These are phyloP conservation scores for Boletus eberwhitei DNA, from an alignment of 768 basidiomycete species.

Conservation along the genomic window DNA sequence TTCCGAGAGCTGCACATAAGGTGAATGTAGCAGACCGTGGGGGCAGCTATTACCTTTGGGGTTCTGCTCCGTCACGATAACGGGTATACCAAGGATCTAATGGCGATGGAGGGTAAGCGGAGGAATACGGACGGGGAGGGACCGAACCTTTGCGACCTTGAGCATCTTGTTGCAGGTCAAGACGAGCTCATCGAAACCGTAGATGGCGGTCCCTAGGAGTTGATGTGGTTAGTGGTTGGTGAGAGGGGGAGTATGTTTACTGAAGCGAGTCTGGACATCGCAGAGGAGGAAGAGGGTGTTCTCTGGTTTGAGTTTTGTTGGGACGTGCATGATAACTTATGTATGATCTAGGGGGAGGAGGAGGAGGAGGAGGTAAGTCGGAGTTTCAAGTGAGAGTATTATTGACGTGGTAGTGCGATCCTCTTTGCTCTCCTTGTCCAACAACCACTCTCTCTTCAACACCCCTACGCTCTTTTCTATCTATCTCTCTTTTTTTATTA, in stretches of 20 bases:
- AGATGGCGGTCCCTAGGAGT: slow-evolving; percentile 48
- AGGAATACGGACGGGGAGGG: not conserved
- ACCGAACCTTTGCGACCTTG: slow-evolving; percentile 61
- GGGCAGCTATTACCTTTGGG: slow-evolving; percentile 52
- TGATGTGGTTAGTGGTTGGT: slow-evolving; percentile 3
- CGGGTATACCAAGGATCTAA: slow-evolving; percentile 62
- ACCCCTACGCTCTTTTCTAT: slow-evolving; percentile 24
- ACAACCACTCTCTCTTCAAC: slow-evolving; percentile 23
- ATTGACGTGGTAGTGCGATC: too few species aligned
- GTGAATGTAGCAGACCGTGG: not conserved
- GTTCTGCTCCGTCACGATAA: slow-evolving; percentile 85
- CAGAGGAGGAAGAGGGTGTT: slow-evolving; percentile 70
- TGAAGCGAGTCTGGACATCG: slow-evolving; percentile 76
- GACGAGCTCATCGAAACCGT: slow-evolving; percentile 70
- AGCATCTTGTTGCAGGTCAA: slow-evolving; percentile 73
- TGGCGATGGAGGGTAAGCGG: not conserved
- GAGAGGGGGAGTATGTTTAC: slow-evolving; percentile 37
- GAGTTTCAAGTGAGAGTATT: not conserved
- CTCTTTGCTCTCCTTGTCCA: not conserved
- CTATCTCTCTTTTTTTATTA: not conserved
- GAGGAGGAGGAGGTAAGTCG: not conserved
- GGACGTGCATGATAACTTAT: not conserved
- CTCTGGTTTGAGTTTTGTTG: slow-evolving; percentile 30
- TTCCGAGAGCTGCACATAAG: slow-evolving; percentile 57
- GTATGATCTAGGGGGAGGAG: too few species aligned